Evolutionary conservation across 164 flowering plant genomes (phyloP).

Genomic region (Vitis cinerea): DNA sequence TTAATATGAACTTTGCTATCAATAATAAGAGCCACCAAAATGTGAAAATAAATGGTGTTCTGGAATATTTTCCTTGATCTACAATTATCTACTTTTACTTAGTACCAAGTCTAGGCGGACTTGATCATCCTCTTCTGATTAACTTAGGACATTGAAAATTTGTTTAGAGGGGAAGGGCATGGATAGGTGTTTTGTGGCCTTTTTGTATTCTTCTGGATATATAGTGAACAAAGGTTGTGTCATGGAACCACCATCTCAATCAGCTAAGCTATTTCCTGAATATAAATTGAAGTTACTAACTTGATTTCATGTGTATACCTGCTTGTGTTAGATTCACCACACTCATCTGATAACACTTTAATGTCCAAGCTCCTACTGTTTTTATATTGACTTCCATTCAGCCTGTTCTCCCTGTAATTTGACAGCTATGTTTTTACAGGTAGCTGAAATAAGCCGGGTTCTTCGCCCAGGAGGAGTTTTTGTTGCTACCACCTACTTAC

Average conservation of each 20-base stretch:
- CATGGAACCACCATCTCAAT: no score
- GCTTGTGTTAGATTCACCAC: no score
- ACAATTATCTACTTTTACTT: not conserved
- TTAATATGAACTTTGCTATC: not conserved
- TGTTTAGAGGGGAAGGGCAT: not conserved
- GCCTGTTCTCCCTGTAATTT: not conserved
- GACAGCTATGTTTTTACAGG: constrained; percentile 39
- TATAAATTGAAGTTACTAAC: no score
- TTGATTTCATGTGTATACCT: no score
- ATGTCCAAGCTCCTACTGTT: not conserved
- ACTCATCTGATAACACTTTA: not conserved
- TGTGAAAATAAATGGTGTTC: not conserved
- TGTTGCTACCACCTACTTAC: constrained; percentile 82
- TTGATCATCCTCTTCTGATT: not conserved
- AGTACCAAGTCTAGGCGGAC: not conserved
- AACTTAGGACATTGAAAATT: not conserved
- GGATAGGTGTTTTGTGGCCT: no score
- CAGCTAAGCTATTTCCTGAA: no score
- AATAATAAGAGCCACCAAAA: not conserved
- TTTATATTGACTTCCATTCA: not conserved
- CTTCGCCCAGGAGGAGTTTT: constrained; percentile 89
- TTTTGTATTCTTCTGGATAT: no score
- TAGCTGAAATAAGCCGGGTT: constrained; percentile 89
- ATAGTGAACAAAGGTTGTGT: no score
- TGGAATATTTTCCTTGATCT: not conserved